Evolutionary conservation across 345 rosid genomes (phyloP).

Genomic region (Camelina laxa): DNA sequence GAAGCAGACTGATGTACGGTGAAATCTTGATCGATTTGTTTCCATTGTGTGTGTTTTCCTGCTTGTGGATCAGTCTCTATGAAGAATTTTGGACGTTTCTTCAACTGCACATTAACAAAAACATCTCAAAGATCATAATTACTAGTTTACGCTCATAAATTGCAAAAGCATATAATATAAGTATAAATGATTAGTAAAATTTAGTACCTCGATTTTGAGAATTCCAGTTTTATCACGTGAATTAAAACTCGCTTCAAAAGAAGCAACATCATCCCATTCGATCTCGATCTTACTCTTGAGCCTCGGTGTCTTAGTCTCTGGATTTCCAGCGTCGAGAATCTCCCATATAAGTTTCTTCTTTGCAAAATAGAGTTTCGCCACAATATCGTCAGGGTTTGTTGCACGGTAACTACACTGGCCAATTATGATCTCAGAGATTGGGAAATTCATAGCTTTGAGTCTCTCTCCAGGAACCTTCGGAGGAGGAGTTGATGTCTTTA

Average conservation of each 20-base stretch:
- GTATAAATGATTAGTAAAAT: too few species aligned
- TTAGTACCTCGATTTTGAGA: slow-evolving; percentile 52
- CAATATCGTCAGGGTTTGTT: slow-evolving; percentile 44
- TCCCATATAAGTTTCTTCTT: slow-evolving; percentile 74
- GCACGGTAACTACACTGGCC: slow-evolving; percentile 4
- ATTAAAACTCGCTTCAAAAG: slow-evolving; percentile 1
- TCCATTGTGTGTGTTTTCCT: slow-evolving; percentile 57
- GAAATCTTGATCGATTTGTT: slow-evolving; percentile 47
- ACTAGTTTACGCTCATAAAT: too few species aligned
- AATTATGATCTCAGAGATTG: slow-evolving; percentile 1
- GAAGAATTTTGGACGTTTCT: slow-evolving; percentile 44
- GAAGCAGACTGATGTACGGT: slow-evolving; percentile 47
- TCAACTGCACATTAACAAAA: slow-evolving; percentile 41
- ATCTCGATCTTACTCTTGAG: slow-evolving; percentile 57
- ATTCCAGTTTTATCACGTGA: slow-evolving; percentile 27
- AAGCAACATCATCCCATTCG: slow-evolving; percentile 44
- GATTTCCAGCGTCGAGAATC: slow-evolving; percentile 27
- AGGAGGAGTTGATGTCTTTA: neutral
- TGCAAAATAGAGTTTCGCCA: slow-evolving; percentile 65
- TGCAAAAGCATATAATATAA: too few species aligned
- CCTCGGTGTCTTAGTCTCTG: neutral
- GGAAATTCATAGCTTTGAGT: slow-evolving; percentile 22
- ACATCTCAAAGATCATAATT: neutral
- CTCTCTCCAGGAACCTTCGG: neutral
- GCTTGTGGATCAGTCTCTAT: slow-evolving; percentile 53